Evolutionary conservation across 139 green algal genomes (phyloP).

Genomic region (Mesotaenium endlicherianum): DNA sequence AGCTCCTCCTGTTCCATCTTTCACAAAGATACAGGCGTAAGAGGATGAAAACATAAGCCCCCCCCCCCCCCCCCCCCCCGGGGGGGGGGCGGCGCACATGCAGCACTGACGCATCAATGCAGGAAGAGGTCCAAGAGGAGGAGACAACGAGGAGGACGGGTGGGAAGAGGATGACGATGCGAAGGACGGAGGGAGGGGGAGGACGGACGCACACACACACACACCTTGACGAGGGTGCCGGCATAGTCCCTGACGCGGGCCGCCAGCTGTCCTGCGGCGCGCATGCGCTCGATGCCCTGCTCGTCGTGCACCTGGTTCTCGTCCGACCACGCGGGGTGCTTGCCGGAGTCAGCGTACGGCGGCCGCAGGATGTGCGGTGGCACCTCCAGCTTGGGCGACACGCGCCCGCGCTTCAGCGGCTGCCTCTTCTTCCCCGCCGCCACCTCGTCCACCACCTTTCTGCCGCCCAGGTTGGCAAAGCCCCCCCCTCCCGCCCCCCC

Average conservation of each 20-base stretch:
- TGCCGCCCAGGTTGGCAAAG: too few relatives aligned
- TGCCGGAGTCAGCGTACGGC: constrained; percentile 39
- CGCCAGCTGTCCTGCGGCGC: constrained; percentile 77
- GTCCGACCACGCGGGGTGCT: not conserved
- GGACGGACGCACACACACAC: not conserved
- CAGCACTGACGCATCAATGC: too few relatives aligned
- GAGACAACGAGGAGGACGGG: too few relatives aligned
- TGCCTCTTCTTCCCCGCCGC: not conserved
- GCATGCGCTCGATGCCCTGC: constrained; percentile 69
- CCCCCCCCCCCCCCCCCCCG: too few relatives aligned
- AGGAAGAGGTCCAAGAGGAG: too few relatives aligned
- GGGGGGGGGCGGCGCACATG: too few relatives aligned
- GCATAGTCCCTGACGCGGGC: constrained; percentile 78
- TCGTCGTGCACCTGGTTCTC: constrained; percentile 42
- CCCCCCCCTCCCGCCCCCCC: too few relatives aligned
- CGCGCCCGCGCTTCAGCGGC: constrained; percentile 26
- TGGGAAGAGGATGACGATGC: too few relatives aligned
- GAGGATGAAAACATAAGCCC: not conserved
- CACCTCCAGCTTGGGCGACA: constrained; percentile 43
- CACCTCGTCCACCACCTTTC: not conserved
- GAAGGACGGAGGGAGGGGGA: too few relatives aligned
- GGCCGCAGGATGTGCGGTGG: constrained; percentile 38
- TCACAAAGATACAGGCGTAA: too few relatives aligned
- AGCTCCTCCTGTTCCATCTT: too few relatives aligned
- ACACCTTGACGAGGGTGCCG: constrained; percentile 67